Conservation (phyloP, 176 grass and related monocot genomes). For the Oryza brachyantha region DNA sequence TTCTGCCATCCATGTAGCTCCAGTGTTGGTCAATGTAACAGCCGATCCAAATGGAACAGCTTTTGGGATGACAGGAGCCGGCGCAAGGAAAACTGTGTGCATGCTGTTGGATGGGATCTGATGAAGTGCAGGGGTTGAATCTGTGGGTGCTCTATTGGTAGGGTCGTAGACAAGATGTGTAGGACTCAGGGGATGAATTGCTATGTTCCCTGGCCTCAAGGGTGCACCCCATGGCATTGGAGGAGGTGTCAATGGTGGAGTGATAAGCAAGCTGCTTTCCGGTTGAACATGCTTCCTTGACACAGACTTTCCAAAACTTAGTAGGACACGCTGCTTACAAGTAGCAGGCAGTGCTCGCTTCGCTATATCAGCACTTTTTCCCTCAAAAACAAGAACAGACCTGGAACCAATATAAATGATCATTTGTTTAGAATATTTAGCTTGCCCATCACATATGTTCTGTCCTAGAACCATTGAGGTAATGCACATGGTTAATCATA, state of each 20-base stretch:
- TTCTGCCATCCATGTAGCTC: conserved; percentile 5
- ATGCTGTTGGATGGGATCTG: neutral
- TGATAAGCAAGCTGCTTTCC: neutral
- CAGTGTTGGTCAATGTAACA: neutral
- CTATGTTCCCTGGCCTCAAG: conserved; percentile 4
- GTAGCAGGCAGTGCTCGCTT: conserved; percentile 38
- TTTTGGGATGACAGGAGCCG: neutral
- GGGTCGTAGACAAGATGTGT: conserved; percentile 23
- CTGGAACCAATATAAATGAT: neutral
- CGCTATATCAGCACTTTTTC: conserved; percentile 35
- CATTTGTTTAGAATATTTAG: neutral
- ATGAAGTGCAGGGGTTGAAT: neutral
- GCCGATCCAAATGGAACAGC: neutral
- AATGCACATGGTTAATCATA: neutral
- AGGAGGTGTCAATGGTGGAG: neutral
- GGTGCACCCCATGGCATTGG: conserved; percentile 2
- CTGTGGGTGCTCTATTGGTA: neutral
- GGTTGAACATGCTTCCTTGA: conserved; percentile 16
- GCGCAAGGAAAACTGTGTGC: conserved; percentile 3
- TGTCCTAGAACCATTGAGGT: neutral
- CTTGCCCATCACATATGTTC: neutral
- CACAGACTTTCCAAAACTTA: conserved; percentile 41
- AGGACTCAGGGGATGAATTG: conserved; percentile 15
- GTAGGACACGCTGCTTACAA: conserved; percentile 24
- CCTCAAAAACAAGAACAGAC: conserved; percentile 37